These are phyloP conservation scores for Claviceps paspali DNA, from an alignment of 2,329 filamentous ascomycete genomes.

Conservation along the genomic window DNA sequence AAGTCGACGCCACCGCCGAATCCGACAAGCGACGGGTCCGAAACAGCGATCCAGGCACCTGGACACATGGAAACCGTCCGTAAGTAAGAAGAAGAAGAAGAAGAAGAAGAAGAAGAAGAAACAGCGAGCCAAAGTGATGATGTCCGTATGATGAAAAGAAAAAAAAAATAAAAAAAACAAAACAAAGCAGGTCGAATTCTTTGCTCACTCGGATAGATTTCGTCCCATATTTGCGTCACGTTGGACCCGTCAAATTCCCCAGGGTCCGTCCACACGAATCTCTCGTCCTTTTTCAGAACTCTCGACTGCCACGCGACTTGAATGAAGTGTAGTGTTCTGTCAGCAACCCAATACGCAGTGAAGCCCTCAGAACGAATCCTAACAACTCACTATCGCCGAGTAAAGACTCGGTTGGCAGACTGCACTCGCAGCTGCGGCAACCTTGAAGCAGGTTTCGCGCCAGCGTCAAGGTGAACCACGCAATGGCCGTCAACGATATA, in stretches of 20 bases:
- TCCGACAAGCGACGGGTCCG: background rate
- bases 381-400: background rate
- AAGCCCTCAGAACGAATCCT: too few species aligned
- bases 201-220: background rate
- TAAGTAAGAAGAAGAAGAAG: too few species aligned
- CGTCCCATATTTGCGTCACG: background rate
- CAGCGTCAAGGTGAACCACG: background rate
- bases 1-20: background rate
- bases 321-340: too few species aligned
- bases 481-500: background rate
- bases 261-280: background rate
- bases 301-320: background rate
- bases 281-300: background rate
- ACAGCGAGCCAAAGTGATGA: too few species aligned
- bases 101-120: too few species aligned
- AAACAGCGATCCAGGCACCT: background rate
- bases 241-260: background rate
- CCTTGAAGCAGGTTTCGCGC: background rate
- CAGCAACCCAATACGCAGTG: too few species aligned
- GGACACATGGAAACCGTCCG: background rate
- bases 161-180: too few species aligned
- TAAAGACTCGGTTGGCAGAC: background rate
- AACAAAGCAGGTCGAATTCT: background rate
- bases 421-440: background rate
- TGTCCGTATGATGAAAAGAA: too few species aligned